Percentiles rank a stretch among this genome's conserved stretches.
phyloP scores from a whole-genome alignment of 2,329 filamentous ascomycete species.

The Penicillium olsonii region DNA sequence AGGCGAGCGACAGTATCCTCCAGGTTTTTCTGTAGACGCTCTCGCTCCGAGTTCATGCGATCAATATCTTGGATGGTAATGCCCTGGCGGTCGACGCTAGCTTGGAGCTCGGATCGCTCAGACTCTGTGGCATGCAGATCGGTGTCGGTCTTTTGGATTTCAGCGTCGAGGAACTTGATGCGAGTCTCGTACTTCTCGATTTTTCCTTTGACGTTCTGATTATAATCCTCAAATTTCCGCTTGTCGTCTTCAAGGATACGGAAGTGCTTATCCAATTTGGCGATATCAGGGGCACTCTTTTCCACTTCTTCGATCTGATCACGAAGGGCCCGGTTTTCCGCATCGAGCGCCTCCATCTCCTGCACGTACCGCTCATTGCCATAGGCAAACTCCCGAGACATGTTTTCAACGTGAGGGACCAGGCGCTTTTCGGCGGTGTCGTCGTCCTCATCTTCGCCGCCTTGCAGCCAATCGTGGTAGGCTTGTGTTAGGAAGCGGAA shows the following conservation, averaged over 20 bases:
- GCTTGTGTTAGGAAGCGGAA: slow-evolving; percentile 88
- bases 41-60: slow-evolving; percentile 94
- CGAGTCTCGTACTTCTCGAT: slow-evolving; percentile 85
- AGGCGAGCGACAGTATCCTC: slow-evolving; percentile 74
- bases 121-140: slow-evolving; percentile 80
- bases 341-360: slow-evolving; percentile 82
- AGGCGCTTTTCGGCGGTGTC: slow-evolving; percentile 79
- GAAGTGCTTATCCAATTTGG: slow-evolving; percentile 83
- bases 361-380: slow-evolving; percentile 82
- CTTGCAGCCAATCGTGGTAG: slow-evolving; percentile 90
- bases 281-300: slow-evolving; percentile 80
- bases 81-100: slow-evolving; percentile 85
- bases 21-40: slow-evolving; percentile 85
- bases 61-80: slow-evolving; percentile 98
- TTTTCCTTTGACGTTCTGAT: slow-evolving; percentile 76
- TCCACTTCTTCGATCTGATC: slow-evolving; percentile 89
- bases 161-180: slow-evolving; percentile 79
- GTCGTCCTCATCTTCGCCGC: slow-evolving; percentile 84
- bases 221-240: slow-evolving; percentile 94
- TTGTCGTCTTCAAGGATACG: slow-evolving; percentile 94
- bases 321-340: slow-evolving; percentile 75
- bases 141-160: slow-evolving; percentile 74
- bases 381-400: slow-evolving; percentile 84
- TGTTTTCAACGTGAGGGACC: slow-evolving; percentile 78
- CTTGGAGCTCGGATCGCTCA: slow-evolving; percentile 77